Evolutionary conservation across 306 rosid species (phyloP).

Genomic region (Astragalus glycyphyllos): DNA sequence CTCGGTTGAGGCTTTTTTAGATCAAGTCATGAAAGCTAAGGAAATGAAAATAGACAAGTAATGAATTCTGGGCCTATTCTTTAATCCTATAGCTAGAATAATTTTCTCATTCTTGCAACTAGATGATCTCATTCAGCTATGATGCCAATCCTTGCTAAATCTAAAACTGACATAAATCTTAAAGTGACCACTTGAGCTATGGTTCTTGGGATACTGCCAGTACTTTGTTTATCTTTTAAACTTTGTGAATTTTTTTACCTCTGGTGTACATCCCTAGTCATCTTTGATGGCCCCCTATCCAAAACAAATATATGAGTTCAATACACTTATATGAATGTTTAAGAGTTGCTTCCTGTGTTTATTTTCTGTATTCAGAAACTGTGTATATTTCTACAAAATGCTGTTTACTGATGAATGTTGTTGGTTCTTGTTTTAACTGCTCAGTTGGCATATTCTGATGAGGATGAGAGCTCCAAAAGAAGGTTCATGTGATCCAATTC

Average conservation of each 20-base stretch:
- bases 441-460: constrained; percentile 95
- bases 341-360: constrained; percentile 10
- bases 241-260: background rate
- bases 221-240: constrained; percentile 9
- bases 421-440: constrained; percentile 36
- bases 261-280: background rate
- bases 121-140: constrained; percentile 29
- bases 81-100: constrained; percentile 5
- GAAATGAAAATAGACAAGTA: constrained; percentile 96
- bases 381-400: constrained; percentile 13
- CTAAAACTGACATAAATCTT: no score
- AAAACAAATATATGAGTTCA: constrained; percentile 9
- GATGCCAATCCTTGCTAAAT: constrained; percentile 25
- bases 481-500: constrained; percentile 79
- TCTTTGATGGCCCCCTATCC: background rate
- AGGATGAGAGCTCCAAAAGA: constrained; percentile 87
- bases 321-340: background rate
- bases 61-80: constrained; percentile 25
- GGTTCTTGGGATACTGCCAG: background rate
- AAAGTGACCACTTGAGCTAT: no score
- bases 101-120: constrained; percentile 17
- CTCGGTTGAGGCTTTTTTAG: constrained; percentile 71
- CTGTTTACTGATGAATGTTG: constrained; percentile 37
- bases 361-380: background rate
- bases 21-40: constrained; percentile 75